A percentile compares a stretch with the other conserved stretches of the same genome.
phyloP scores from a whole-genome alignment of 177 flowering plant species.

The Vitis hybrid region DNA sequence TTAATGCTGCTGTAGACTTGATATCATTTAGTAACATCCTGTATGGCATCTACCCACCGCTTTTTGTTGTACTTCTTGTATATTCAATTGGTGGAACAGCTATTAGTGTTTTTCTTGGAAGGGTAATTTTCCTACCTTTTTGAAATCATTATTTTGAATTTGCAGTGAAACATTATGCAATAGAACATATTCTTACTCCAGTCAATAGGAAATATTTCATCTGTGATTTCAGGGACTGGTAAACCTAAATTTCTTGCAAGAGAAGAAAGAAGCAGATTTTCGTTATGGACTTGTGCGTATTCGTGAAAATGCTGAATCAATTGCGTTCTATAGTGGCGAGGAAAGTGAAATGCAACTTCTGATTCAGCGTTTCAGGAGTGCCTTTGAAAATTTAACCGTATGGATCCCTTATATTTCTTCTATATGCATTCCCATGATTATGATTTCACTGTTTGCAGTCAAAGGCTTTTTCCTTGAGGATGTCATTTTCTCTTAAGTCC shows the following conservation, averaged over 20 bases:
- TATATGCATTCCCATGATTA: slow-evolving; percentile 1
- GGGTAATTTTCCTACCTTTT: slow-evolving; percentile 41
- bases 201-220: slow-evolving; percentile 5
- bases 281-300: slow-evolving; percentile 97
- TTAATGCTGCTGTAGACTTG: slow-evolving; percentile 86
- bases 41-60: slow-evolving; percentile 88
- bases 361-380: slow-evolving; percentile 81
- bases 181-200: not conserved
- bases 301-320: slow-evolving; percentile 97
- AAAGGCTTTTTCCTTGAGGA: not conserved
- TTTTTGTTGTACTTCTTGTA: slow-evolving; percentile 75
- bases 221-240: slow-evolving; percentile 65
- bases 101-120: slow-evolving; percentile 84
- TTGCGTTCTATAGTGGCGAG: slow-evolving; percentile 97
- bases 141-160: not conserved
- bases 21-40: slow-evolving; percentile 95
- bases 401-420: slow-evolving; percentile 8
- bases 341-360: slow-evolving; percentile 83
- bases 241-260: slow-evolving; percentile 86
- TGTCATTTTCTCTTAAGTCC: not conserved
- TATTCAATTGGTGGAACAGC: slow-evolving; percentile 96
- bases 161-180: not conserved
- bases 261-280: slow-evolving; percentile 98
- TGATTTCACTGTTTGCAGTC: not conserved
- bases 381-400: slow-evolving; percentile 89